Percentiles rank a stretch among this genome's conserved stretches.
phyloP scores from a whole-genome alignment of 306 rosid genomes.

The Lupinus albus region DNA sequence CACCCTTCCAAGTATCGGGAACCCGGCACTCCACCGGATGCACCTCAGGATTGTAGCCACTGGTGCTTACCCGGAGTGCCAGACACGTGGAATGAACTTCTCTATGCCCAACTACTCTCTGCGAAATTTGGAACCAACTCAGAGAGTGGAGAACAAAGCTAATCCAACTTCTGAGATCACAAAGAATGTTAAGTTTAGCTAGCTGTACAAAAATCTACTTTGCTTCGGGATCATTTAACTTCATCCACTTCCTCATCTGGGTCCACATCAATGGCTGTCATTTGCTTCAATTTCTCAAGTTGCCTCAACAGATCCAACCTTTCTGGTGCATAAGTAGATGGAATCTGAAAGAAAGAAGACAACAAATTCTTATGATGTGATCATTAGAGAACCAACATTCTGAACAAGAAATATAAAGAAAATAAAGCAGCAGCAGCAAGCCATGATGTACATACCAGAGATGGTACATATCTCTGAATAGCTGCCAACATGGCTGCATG shows the following conservation, averaged over 20 bases:
- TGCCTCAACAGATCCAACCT: slow-evolving; percentile 94
- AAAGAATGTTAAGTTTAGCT: slow-evolving; percentile 40
- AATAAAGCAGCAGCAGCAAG: slow-evolving; percentile 16
- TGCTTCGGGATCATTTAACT: slow-evolving; percentile 51
- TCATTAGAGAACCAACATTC: slow-evolving; percentile 25
- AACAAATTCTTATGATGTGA: slow-evolving; percentile 16
- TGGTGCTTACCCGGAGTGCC: slow-evolving; percentile 99
- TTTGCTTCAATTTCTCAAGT: slow-evolving; percentile 89
- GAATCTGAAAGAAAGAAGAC: slow-evolving; percentile 67
- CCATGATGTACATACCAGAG: slow-evolving; percentile 62
- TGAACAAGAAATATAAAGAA: neutral
- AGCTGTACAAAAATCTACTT: slow-evolving; percentile 54
- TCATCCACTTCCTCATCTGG: slow-evolving; percentile 59
- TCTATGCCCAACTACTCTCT: slow-evolving; percentile 68
- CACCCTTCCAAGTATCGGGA: slow-evolving; percentile 92
- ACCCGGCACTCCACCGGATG: slow-evolving; percentile 67
- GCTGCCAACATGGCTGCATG: slow-evolving; percentile 99
- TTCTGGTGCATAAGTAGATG: slow-evolving; percentile 90
- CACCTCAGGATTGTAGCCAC: slow-evolving; percentile 98
- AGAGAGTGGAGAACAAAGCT: slow-evolving; percentile 35
- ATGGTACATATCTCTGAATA: slow-evolving; percentile 93
- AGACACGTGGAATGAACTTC: slow-evolving; percentile 90
- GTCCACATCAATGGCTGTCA: slow-evolving; percentile 56
- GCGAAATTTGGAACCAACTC: slow-evolving; percentile 53
- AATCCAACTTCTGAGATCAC: slow-evolving; percentile 36